These are phyloP conservation scores for Sphaerulina populicola DNA, from an alignment of 2,329 filamentous ascomycete genomes.

Conservation along the genomic window DNA sequence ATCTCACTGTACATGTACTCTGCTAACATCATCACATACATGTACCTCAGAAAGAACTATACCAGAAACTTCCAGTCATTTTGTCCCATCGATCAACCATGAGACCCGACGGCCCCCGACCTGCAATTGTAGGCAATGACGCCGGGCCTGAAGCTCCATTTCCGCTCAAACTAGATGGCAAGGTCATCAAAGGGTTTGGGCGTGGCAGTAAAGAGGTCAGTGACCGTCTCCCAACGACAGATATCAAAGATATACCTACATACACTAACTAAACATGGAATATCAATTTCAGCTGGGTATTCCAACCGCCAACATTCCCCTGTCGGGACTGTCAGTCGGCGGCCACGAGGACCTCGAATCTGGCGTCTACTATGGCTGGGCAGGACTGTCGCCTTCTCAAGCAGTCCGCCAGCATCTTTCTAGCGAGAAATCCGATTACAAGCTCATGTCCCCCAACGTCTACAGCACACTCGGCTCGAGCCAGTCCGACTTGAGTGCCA, in stretches of 20 bases:
- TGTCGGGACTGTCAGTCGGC: slow-evolving; percentile 62
- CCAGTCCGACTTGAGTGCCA: slow-evolving; percentile 7
- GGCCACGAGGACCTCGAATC: slow-evolving; percentile 54
- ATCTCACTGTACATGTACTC: no score
- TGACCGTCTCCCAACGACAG: background rate
- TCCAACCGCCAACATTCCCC: slow-evolving; percentile 81
- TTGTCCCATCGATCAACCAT: slow-evolving; percentile 11
- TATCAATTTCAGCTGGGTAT: slow-evolving; percentile 64
- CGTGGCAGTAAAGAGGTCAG: slow-evolving; percentile 80
- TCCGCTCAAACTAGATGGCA: slow-evolving; percentile 73
- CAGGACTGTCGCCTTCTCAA: slow-evolving; percentile 49
- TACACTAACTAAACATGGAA: no score
- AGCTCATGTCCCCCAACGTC: slow-evolving; percentile 21
- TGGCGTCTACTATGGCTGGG: slow-evolving; percentile 92
- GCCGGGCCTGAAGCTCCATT: slow-evolving; percentile 68
- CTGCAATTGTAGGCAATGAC: slow-evolving; percentile 64
- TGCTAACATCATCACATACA: no score
- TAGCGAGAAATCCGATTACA: slow-evolving; percentile 21
- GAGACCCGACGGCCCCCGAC: slow-evolving; percentile 48
- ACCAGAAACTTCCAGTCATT: no score
- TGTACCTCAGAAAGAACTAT: no score
- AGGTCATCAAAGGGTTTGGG: slow-evolving; percentile 87
- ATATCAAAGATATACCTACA: no score
- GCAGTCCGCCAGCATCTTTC: slow-evolving; percentile 23
- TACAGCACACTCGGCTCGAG: slow-evolving; percentile 15